Percentiles rank a stretch among this genome's conserved stretches.
Evolutionary conservation across 139 green algal species (phyloP).

Genomic region (Chlamydomonas sp.): DNA sequence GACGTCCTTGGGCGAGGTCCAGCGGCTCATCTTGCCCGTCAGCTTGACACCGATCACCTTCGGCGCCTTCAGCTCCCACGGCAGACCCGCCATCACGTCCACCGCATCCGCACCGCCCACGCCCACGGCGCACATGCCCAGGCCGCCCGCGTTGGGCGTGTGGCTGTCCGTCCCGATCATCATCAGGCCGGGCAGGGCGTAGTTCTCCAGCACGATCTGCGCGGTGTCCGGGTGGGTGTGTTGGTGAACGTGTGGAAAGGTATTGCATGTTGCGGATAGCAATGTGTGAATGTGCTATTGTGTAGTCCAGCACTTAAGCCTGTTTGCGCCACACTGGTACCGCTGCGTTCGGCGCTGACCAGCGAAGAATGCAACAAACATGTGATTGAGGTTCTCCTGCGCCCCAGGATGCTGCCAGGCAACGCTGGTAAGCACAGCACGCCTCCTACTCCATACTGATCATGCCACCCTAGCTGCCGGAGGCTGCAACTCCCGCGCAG

Average conservation of each 20-base stretch:
- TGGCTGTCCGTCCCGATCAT: constrained; percentile 98
- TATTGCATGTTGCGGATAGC: not conserved
- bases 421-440: no score
- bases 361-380: no score
- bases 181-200: constrained; percentile 92
- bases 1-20: constrained; percentile 94
- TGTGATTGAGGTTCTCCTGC: no score
- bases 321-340: not conserved
- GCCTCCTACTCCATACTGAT: no score
- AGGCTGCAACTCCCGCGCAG: no score
- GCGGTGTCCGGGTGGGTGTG: not conserved
- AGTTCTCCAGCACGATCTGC: constrained; percentile 97
- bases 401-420: no score
- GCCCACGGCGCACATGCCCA: constrained; percentile 90
- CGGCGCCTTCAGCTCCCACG: constrained; percentile 96
- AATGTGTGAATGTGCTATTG: no score
- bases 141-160: constrained; percentile 93
- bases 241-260: not conserved
- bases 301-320: not conserved
- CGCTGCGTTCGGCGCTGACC: not conserved
- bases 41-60: constrained; percentile 95
- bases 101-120: constrained; percentile 95
- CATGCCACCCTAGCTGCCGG: no score
- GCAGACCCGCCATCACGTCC: constrained; percentile 97
- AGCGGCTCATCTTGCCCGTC: constrained; percentile 88